phyloP scores from a whole-genome alignment of 2,329 filamentous ascomycete species.

The Fusarium luffae region DNA sequence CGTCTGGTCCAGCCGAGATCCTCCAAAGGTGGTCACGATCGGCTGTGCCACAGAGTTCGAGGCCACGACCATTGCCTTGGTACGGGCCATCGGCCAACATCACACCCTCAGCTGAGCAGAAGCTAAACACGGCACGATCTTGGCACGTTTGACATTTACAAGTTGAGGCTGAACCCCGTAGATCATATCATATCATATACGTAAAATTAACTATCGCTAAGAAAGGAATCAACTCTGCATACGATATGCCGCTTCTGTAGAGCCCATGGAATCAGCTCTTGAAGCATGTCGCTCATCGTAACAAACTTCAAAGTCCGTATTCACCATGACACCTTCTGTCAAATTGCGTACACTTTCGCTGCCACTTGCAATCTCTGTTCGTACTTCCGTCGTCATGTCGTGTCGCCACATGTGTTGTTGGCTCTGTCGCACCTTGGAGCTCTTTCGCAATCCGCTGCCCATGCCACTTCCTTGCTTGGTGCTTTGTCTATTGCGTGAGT shows the following conservation, averaged over 20 bases:
- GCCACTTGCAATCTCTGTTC: slow-evolving; percentile 16
- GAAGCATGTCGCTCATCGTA: slow-evolving; percentile 37
- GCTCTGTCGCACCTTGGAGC: neutral
- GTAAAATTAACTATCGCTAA: neutral
- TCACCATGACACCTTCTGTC: slow-evolving; percentile 40
- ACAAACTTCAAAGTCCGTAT: slow-evolving; percentile 40
- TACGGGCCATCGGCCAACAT: neutral
- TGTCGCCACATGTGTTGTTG: slow-evolving; percentile 29
- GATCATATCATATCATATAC: neutral
- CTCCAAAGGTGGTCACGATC: neutral
- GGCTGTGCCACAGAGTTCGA: neutral
- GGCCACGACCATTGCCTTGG: neutral
- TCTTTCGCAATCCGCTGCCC: neutral
- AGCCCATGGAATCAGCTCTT: slow-evolving; percentile 32
- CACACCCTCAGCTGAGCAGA: neutral
- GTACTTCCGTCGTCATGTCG: slow-evolving; percentile 11
- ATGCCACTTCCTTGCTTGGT: slow-evolving; percentile 12
- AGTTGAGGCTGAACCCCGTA: neutral
- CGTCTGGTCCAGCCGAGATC: too few relatives aligned
- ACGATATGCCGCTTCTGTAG: slow-evolving; percentile 29
- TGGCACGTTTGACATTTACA: neutral
- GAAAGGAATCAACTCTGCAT: slow-evolving; percentile 1
- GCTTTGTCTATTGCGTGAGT: slow-evolving; percentile 7
- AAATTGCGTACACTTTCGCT: slow-evolving; percentile 42
- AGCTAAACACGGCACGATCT: neutral